Evolutionary conservation across 441 rosid genomes (phyloP), one percentile per base, ranked within the genome.

Genomic region (Codiaeum variegatum): DNA sequence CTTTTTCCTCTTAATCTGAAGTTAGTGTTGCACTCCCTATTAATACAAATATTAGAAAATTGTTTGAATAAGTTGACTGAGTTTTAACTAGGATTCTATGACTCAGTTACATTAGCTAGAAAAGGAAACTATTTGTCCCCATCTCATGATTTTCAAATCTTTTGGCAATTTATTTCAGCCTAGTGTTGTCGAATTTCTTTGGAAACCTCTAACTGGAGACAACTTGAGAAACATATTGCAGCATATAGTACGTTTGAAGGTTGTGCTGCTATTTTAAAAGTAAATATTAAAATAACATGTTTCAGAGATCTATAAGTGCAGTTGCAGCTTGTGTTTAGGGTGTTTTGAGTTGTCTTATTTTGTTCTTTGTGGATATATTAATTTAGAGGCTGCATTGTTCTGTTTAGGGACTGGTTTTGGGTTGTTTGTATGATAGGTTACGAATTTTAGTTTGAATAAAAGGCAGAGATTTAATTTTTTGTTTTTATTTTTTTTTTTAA

Each of bases 131-230:
- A 40, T 16, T 32, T 34, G 19, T 29, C 26, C 3, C 51, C 2
- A 13, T 7, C 1, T 42, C 58, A 46, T 66, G 24, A 42, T 64
- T 62, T 19, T 54, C 54, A 62, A 56, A 34, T 24, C 46, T 67
- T 75, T 61, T 79, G 75, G 79, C 70, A 60, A 77, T 75, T 75
- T 70, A 78, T 81, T 78, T 72, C 92, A 95, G 99, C 89, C 86
- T 56, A 98, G 99, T 75, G 99, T 97, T 59, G 97, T 95, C 56
- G 99, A 93, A 80, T 95, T 95, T 85, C 97, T 95, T 60, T 85
- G 55, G 61, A 91, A 93, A 81, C 99, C 99, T 15, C 82, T 95
- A 44, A 87, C 86, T 0, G 88, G 87, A 69, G 98, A 91, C 71
- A 95, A 93, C 77, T 80, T 95, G 71, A 85, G 86, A 82, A 88